A percentile compares a stretch with the other conserved stretches of the same genome.
phyloP scores from a whole-genome alignment of 2,329 filamentous ascomycete species.

The Phymatotrichopsis omnivora region DNA sequence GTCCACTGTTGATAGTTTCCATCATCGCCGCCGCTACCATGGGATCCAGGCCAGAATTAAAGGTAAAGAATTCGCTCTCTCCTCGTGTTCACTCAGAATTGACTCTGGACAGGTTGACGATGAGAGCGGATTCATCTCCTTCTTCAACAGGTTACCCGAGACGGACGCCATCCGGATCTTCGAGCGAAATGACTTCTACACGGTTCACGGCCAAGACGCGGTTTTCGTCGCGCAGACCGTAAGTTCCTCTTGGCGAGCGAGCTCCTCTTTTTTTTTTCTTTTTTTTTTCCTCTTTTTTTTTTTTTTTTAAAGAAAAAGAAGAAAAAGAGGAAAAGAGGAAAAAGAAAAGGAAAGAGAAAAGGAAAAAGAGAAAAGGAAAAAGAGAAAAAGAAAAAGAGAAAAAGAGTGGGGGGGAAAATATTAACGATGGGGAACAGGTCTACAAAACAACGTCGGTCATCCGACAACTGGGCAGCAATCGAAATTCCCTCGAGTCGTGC shows the following conservation, averaged over 20 bases:
- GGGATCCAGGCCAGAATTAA: slow-evolving; percentile 62
- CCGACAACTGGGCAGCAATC: slow-evolving; percentile 61
- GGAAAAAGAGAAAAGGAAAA: too few species aligned
- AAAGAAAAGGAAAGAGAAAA: too few species aligned
- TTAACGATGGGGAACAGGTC: slow-evolving; percentile 44
- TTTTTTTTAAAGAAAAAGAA: too few species aligned
- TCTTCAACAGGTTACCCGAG: slow-evolving; percentile 74
- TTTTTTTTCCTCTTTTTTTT: background rate
- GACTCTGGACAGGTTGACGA: slow-evolving; percentile 64
- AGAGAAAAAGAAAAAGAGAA: too few species aligned
- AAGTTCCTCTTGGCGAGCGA: slow-evolving; percentile 21
- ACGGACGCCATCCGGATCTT: slow-evolving; percentile 78
- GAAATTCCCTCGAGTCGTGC: slow-evolving; percentile 76
- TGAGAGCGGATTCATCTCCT: slow-evolving; percentile 91
- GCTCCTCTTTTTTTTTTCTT: background rate
- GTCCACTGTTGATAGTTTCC: too few species aligned
- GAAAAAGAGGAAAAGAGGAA: background rate
- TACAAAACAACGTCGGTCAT: slow-evolving; percentile 98
- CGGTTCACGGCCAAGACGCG: slow-evolving; percentile 79
- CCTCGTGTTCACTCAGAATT: slow-evolving; percentile 1
- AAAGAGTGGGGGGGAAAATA: too few species aligned
- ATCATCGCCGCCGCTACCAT: too few species aligned
- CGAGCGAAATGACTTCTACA: slow-evolving; percentile 90
- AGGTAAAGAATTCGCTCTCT: slow-evolving; percentile 41
- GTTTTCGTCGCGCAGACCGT: slow-evolving; percentile 71